A percentile compares a stretch with the other conserved stretches of the same genome.
These are phyloP conservation scores for Citrullus colocynthis DNA, from an alignment of 306 rosid genomes.

Conservation along the genomic window DNA sequence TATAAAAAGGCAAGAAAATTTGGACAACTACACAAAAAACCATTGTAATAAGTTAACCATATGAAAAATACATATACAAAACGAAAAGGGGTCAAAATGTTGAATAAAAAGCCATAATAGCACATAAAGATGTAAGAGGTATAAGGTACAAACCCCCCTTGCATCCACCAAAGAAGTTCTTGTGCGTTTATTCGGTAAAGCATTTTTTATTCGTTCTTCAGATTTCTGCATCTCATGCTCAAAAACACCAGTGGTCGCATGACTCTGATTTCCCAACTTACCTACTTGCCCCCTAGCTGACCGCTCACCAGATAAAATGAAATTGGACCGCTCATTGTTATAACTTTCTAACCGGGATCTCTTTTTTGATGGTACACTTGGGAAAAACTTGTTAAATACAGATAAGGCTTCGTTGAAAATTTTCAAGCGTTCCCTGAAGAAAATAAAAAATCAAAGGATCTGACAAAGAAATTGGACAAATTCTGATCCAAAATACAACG, in stretches of 20 bases:
- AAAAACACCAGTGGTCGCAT: constrained; percentile 48
- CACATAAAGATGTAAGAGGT: neutral
- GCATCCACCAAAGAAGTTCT: constrained; percentile 86
- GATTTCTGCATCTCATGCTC: constrained; percentile 85
- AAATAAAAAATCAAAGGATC: constrained; percentile 20
- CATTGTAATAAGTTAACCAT: neutral
- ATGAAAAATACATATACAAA: neutral
- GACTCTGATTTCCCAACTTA: constrained; percentile 76
- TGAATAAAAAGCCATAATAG: neutral
- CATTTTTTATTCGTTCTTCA: constrained; percentile 62
- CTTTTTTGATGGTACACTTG: constrained; percentile 69
- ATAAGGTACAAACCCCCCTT: constrained; percentile 57
- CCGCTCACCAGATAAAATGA: constrained; percentile 50
- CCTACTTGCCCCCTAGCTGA: constrained; percentile 50
- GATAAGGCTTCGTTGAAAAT: constrained; percentile 65
- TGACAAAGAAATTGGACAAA: constrained; percentile 11
- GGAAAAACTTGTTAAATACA: constrained; percentile 69
- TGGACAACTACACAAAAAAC: neutral
- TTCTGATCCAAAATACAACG: constrained; percentile 17
- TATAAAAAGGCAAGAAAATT: neutral
- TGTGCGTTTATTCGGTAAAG: constrained; percentile 80
- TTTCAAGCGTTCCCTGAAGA: constrained; percentile 56
- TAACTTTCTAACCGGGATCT: constrained; percentile 82
- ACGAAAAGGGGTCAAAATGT: neutral
- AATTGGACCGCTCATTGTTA: constrained; percentile 53